Base-by-base conservation (phyloP, 163 green algal species). In the Coccomyxa subellipsoidea region DNA sequence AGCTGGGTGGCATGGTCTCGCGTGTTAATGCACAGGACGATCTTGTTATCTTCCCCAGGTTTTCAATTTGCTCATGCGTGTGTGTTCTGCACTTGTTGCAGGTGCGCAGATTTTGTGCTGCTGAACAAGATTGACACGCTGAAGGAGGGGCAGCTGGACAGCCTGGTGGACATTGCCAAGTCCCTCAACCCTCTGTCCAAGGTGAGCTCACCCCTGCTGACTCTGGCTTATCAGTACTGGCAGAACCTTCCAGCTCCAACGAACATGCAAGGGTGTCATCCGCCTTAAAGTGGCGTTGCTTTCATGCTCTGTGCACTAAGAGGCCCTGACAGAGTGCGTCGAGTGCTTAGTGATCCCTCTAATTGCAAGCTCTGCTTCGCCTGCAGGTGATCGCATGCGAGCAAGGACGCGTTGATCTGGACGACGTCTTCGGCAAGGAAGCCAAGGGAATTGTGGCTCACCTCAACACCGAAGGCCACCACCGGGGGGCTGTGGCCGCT, bases 71-170 rank as follows among this genome's bases (percentile, higher is more conserved):
- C 47, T 59, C 47, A 59, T 1, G 15, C 47, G 15, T 21, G 0
- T 59, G n/a, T n/a, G n/a, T 59, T 18, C 23, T 18, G 15, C 4
- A 59, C 21, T 36, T 1, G 27, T 8, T 73, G 77, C 40, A 82
- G 85, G 85, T 94, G 91, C 53, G 93, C 94, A 18, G 95, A 98
- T 87, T 96, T 94, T 73, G 85, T 98, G 27, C 80, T 98, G n/a
- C 86, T 97, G 23, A 98, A 98, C 91, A 98, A 98, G 92, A 91
- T 77, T 0, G 94, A 97, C 84, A 83, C 92, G 87, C 84, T 97
- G 82, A 78, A 86, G 15, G 78, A 81, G 35, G 83, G 54, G 7
- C 69, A 86, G 25, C 75, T 96, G 83, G 88, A 94, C 10, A 87
- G 91, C 77, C 87, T 98, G 38, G 54, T 82, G 0, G 90, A 88